phyloP scores from a whole-genome alignment of 1,284 basidiomycete species.

The Puccinia triticina region DNA sequence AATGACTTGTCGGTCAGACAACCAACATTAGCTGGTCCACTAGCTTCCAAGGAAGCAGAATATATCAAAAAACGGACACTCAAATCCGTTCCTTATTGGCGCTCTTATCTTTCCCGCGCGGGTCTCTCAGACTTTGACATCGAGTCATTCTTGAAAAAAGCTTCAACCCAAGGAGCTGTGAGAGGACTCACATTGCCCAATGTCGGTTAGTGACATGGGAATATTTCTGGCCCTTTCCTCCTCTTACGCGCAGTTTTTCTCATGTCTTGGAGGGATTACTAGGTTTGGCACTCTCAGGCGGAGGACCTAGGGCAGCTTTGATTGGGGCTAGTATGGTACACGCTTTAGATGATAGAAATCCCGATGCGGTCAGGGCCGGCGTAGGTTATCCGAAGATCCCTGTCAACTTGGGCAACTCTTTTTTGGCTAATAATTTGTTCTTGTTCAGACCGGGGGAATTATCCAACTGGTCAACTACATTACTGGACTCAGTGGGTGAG shows the following conservation, averaged over 20 bases:
- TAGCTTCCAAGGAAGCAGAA: constrained; percentile 39
- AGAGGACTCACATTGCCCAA: constrained; percentile 41
- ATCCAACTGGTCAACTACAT: constrained; percentile 45
- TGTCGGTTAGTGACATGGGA: constrained; percentile 15
- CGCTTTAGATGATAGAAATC: constrained; percentile 45
- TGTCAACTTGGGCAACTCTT: neutral
- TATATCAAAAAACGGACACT: constrained; percentile 38
- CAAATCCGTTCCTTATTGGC: constrained; percentile 44
- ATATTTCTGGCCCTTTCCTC: neutral
- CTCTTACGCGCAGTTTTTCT: neutral
- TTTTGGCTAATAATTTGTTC: neutral
- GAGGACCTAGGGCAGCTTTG: constrained; percentile 44
- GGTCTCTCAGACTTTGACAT: constrained; percentile 36
- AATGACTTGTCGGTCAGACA: constrained; percentile 24
- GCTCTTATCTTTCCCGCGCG: constrained; percentile 39
- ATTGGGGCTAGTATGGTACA: constrained; percentile 40
- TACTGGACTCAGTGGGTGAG: constrained; percentile 43
- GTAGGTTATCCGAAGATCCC: neutral
- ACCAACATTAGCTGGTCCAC: constrained; percentile 19
- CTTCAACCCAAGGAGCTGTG: constrained; percentile 9
- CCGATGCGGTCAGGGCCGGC: constrained; percentile 24
- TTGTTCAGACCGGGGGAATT: constrained; percentile 42
- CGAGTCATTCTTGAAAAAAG: constrained; percentile 39
- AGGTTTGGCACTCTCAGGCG: constrained; percentile 46
- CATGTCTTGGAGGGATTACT: neutral